phyloP scores from a whole-genome alignment of 2,329 filamentous ascomycete species.

The Plenodomus lindquistii region DNA sequence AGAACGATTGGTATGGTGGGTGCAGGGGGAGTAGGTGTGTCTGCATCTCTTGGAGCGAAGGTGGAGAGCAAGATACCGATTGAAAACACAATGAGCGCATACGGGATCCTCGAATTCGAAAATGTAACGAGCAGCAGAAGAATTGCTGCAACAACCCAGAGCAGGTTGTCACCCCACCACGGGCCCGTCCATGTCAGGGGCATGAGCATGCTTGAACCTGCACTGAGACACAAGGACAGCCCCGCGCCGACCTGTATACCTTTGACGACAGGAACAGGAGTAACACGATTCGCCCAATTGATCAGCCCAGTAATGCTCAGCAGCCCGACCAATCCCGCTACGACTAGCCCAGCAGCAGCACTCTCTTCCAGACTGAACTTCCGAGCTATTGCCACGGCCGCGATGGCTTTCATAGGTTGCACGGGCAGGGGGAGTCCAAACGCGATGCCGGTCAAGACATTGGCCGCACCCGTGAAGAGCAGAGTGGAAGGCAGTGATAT shows the following conservation, averaged over 20 bases:
- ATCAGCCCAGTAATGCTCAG: constrained; percentile 82
- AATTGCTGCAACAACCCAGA: constrained; percentile 78
- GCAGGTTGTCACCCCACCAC: constrained; percentile 72
- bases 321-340: constrained; percentile 71
- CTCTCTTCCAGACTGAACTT: constrained; percentile 70
- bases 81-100: constrained; percentile 73
- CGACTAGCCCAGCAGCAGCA: constrained; percentile 81
- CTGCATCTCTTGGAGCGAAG: constrained; percentile 32
- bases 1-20: constrained; percentile 52
- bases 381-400: constrained; percentile 80
- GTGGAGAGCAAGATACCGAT: constrained; percentile 70
- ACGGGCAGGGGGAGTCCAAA: constrained; percentile 92
- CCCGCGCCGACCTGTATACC: constrained; percentile 94
- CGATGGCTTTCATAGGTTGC: constrained; percentile 89
- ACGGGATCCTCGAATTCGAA: constrained; percentile 69
- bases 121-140: constrained; percentile 70
- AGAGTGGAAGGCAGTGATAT: constrained; percentile 83
- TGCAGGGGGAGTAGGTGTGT: constrained; percentile 50
- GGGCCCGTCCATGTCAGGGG: constrained; percentile 70
- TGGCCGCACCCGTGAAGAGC: constrained; percentile 85
- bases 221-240: constrained; percentile 77
- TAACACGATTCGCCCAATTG: constrained; percentile 69
- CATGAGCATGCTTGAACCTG: constrained; percentile 67
- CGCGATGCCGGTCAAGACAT: constrained; percentile 76
- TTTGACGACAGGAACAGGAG: constrained; percentile 87